Evolutionary conservation across 2,329 filamentous ascomycete species (phyloP), one percentile per base, ranked within the genome.

Genomic region (Nannizziopsis barbatae): DNA sequence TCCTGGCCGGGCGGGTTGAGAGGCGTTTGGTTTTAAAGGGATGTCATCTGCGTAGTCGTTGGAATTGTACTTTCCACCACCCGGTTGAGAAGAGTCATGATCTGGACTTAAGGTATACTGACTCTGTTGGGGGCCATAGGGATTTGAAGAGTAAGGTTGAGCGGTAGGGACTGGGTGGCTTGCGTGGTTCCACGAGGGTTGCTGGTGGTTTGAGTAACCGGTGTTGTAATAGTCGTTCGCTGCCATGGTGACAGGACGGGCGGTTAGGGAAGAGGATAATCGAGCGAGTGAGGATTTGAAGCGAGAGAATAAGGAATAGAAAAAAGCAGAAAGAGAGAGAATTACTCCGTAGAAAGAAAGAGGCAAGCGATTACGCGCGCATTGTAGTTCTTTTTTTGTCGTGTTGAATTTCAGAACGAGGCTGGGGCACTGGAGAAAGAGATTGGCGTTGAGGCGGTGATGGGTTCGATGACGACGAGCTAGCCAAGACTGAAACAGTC

Each of bases 11-110:
- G 37, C 52, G 52, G 18, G 55, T 58, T 44, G 65, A 58, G 5
- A 65, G 56, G 57, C 67, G 68, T 49, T 65, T 60, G 50, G 52
- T 54, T 68, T 69, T 31, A 70, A 50, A 1, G 67, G 67, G 14
- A 70, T 70, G 37, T 69, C 66, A 46, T 70, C 67, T 46, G 65
- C 57, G 46, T 69, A 69, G 18, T 65, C 60, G 38, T 68, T 64
- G 46, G 63, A 61, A 43, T 62, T 54, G 20, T 57, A 49, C 43
- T 61, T 59, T 17, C 63, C 66, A 9, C 62, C 62, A 5, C 15
- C 53, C 15, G 30, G 22, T 27, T 27, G n/a, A 27, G 45, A 42
- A 30, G 58, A 55, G 27, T 57, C 58, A 52, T 60, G 56, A 5
- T 68, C 64, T 8, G 65, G 65, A 32, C 50, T 52, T 38, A 65